A percentile compares a stretch with the other conserved stretches of the same genome.
Conservation (phyloP, 495 filamentous ascomycete genomes). For the Margaritispora aquatica region DNA sequence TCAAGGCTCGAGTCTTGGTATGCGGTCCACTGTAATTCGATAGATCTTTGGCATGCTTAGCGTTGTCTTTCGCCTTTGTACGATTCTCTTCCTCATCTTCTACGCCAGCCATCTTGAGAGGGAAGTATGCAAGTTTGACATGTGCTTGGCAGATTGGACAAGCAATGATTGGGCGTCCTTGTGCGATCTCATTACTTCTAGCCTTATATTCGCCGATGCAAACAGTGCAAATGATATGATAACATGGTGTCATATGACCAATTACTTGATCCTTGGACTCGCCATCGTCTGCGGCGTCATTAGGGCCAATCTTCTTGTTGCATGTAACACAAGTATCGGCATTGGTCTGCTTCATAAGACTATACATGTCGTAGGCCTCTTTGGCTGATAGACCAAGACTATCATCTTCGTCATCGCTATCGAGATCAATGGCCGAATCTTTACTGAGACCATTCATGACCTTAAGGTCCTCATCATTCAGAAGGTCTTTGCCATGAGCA, state of each 20-base stretch:
- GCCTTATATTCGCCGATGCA: constrained; percentile 55
- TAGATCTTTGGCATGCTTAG: constrained; percentile 48
- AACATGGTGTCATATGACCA: constrained; percentile 75
- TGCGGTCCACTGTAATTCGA: constrained; percentile 77
- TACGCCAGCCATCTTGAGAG: constrained; percentile 59
- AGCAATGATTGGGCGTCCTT: constrained; percentile 30
- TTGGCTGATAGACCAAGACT: constrained; percentile 46
- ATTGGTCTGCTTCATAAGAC: constrained; percentile 71
- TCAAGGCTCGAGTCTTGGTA: constrained; percentile 79
- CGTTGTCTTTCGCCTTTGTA: constrained; percentile 34
- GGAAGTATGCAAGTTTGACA: constrained; percentile 52
- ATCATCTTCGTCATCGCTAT: constrained; percentile 60
- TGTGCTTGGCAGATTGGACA: constrained; percentile 63
- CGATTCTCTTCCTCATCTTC: constrained; percentile 49
- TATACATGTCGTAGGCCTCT: constrained; percentile 76
- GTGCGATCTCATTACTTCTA: constrained; percentile 30
- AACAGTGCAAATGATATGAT: constrained; percentile 69
- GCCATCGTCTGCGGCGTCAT: constrained; percentile 44
- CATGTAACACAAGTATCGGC: constrained; percentile 66
- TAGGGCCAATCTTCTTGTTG: constrained; percentile 49
- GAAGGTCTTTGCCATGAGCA: constrained; percentile 83
- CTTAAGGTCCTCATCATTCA: constrained; percentile 74
- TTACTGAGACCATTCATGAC: constrained; percentile 70
- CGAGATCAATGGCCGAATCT: constrained; percentile 79
- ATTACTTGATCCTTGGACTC: constrained; percentile 58